phyloP scores from a whole-genome alignment of 2,329 filamentous ascomycete species.

The Elsinoe perseae region DNA sequence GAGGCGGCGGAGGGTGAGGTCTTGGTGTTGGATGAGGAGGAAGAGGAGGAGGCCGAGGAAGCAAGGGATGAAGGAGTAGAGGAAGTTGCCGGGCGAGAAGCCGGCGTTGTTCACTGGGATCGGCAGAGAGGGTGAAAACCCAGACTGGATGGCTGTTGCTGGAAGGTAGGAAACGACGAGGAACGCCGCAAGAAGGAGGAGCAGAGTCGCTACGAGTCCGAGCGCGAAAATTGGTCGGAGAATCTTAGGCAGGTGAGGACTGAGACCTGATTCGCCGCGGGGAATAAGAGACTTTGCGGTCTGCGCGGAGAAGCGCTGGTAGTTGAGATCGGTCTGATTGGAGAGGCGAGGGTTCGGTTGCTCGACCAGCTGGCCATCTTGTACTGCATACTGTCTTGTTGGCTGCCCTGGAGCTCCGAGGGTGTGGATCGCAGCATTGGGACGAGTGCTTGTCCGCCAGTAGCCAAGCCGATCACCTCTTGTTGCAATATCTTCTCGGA shows the following conservation, averaged over 20 bases:
- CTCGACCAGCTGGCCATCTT: slow-evolving; percentile 42
- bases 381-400: slow-evolving; percentile 45
- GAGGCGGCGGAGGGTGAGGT: slow-evolving; percentile 57
- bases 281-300: slow-evolving; percentile 40
- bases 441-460: slow-evolving; percentile 63
- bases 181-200: slow-evolving; percentile 65
- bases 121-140: slow-evolving; percentile 63
- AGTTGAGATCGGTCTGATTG: slow-evolving; percentile 28
- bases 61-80: slow-evolving; percentile 71
- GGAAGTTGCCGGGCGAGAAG: slow-evolving; percentile 80
- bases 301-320: slow-evolving; percentile 4
- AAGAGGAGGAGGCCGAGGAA: slow-evolving; percentile 60
- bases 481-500: slow-evolving; percentile 48
- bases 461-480: slow-evolving; percentile 72
- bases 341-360: slow-evolving; percentile 29
- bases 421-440: slow-evolving; percentile 65
- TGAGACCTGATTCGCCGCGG: slow-evolving; percentile 47
- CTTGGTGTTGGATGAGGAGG: slow-evolving; percentile 58
- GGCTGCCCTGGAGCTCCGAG: slow-evolving; percentile 58
- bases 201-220: slow-evolving; percentile 59
- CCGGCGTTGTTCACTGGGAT: slow-evolving; percentile 41
- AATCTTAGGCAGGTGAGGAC: slow-evolving; percentile 19
- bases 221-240: slow-evolving; percentile 49
- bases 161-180: slow-evolving; percentile 68
- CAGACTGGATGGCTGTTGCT: slow-evolving; percentile 55